These are phyloP conservation scores for Syzygium aqueum DNA, from an alignment of 345 rosid species.

Conservation along the genomic window DNA sequence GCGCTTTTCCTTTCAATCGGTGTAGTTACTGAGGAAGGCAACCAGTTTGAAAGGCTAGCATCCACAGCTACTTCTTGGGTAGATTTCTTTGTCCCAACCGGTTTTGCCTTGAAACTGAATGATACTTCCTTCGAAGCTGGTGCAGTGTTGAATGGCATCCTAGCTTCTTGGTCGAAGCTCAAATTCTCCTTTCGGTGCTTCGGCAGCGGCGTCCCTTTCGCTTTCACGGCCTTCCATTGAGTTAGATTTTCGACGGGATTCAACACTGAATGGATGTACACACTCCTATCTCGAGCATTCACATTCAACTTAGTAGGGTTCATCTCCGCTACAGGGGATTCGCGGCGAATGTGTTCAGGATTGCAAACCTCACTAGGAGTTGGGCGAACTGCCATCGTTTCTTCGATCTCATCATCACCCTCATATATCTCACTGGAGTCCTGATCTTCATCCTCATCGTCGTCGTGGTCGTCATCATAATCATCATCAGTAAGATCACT, in stretches of 20 bases:
- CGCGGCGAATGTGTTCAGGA: not conserved
- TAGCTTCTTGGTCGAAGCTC: conserved; percentile 22
- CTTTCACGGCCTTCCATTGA: conserved; percentile 83
- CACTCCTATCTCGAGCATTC: conserved; percentile 35
- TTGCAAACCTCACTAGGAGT: not conserved
- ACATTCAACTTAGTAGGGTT: conserved; percentile 16
- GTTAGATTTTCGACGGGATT: conserved; percentile 88
- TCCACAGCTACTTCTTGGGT: conserved; percentile 48
- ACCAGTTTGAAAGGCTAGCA: conserved; percentile 94
- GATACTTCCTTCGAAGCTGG: conserved; percentile 19
- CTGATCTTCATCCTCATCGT: not conserved
- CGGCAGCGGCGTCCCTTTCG: conserved; percentile 30
- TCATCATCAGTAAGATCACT: conserved; percentile 34
- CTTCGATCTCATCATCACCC: conserved; percentile 18
- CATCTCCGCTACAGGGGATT: conserved; percentile 11
- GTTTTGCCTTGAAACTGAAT: conserved; percentile 30
- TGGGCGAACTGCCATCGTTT: not conserved
- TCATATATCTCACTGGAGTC: conserved; percentile 12
- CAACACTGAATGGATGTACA: conserved; percentile 53
- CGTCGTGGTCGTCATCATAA: not conserved
- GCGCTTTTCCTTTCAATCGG: conserved; percentile 29
- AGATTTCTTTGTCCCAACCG: conserved; percentile 28
- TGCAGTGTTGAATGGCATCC: conserved; percentile 20
- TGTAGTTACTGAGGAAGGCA: conserved; percentile 53
- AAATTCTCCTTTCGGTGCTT: conserved; percentile 68